A percentile compares a stretch with the other conserved stretches of the same genome.
Conservation (phyloP, 2,329 filamentous ascomycete species). For the Ceratocystis alfenasii region DNA sequence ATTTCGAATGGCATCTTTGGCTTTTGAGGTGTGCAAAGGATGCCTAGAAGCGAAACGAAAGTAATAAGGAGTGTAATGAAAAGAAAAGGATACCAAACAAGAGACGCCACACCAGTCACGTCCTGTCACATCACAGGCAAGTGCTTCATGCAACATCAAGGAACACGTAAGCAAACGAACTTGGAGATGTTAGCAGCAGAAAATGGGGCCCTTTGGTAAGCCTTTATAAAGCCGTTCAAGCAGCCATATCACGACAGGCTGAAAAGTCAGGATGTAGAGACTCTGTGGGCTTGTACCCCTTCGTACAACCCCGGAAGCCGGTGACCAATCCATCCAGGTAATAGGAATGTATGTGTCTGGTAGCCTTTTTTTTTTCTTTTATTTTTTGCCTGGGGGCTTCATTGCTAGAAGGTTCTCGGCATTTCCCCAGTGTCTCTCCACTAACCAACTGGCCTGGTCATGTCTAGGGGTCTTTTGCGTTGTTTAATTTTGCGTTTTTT, state of each 20-base stretch:
- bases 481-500: background rate
- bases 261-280: background rate
- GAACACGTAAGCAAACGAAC: background rate
- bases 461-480: slow-evolving; percentile 2
- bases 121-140: background rate
- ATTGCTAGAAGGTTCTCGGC: background rate
- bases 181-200: too few species aligned
- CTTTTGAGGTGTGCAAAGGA: background rate
- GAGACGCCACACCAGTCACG: background rate
- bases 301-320: background rate
- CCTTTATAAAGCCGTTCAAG: too few species aligned
- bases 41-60: background rate
- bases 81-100: slow-evolving; percentile 2
- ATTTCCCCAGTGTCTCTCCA: background rate
- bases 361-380: background rate
- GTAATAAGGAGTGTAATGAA: slow-evolving; percentile 3
- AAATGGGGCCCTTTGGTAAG: too few species aligned
- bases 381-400: background rate
- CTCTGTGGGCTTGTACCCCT: background rate
- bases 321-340: background rate
- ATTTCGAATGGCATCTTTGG: background rate
- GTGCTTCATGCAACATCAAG: background rate
- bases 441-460: background rate
- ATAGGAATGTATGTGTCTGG: background rate
- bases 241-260: too few species aligned